Evolutionary conservation across 1,284 basidiomycete genomes (phyloP), one percentile per base, ranked within the genome.

Genomic region (Trametes hirsuta): DNA sequence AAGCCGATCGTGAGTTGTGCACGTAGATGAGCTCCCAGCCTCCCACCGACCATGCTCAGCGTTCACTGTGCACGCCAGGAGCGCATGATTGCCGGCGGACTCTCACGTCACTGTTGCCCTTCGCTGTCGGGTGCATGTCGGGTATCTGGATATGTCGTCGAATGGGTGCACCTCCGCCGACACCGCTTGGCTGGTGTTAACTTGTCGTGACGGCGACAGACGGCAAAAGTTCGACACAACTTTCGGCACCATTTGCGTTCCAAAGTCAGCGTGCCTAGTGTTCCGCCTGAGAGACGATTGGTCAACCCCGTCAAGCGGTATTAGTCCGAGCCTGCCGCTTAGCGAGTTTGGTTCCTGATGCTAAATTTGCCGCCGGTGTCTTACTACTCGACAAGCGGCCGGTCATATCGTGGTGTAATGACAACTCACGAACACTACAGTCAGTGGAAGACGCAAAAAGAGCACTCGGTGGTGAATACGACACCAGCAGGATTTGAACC

Each of bases 401-500:
- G 8, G 30, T 30, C 30, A 30, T 30, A 4, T 30, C 30, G 5
- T 30, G 30, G 39, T 12, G 39, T 40, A 4, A 21, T 46, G 21
- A 30, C 15, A 44, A 11, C 21, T 30, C 8, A 30, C 30, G 30
- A 30, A 8, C 30, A 30, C 5, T 18, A 30, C 30, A 8, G 30
- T 18, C 18, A 18, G 18, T 18, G 30, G 30, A 30, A 8, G 30
- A 8, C 30, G 30, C 30, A 22, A 25, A 51, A 56, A 50, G 42
- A 57, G 48, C 41, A 57, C 42, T 56, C 55, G n/a, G 49, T 11
- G 37, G 55, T 51, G 44, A 51, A 61, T 40, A 57, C 68, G 69
- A 68, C 68, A 69, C 64, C 67, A 68, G 69, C 66, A 69, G 66
- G 68, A 69, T 68, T 70, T 66, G 69, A 70, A 70, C 68, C 66